Percentiles rank a stretch among this genome's conserved stretches.
Evolutionary conservation across 768 basidiomycete genomes (phyloP).

Genomic region (Phlebiopsis flavidoalba): DNA sequence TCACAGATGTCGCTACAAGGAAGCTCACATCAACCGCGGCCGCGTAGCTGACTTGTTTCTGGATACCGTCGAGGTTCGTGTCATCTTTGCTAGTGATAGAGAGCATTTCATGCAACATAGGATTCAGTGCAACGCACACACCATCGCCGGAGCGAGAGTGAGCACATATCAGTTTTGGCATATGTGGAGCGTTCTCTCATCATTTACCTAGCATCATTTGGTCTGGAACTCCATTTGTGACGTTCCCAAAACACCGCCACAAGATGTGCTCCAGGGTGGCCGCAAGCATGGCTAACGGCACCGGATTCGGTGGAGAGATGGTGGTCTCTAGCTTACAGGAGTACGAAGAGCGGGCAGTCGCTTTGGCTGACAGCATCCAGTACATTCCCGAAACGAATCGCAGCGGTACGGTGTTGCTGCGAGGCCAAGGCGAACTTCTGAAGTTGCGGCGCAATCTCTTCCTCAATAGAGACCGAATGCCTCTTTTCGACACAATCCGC

Average conservation of each 20-base stretch:
- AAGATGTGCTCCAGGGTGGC: slow-evolving; percentile 50
- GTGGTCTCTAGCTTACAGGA: slow-evolving; percentile 36
- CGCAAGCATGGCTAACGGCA: slow-evolving; percentile 42
- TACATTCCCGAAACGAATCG: slow-evolving; percentile 16
- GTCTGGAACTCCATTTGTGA: slow-evolving; percentile 47
- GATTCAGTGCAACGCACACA: slow-evolving; percentile 46
- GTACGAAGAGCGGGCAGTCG: slow-evolving; percentile 42
- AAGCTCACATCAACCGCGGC: slow-evolving; percentile 38
- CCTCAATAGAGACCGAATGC: slow-evolving; percentile 34
- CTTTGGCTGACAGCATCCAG: slow-evolving; percentile 28
- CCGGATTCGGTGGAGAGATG: slow-evolving; percentile 44
- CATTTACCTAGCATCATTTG: slow-evolving; percentile 36
- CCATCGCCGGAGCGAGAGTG: slow-evolving; percentile 46
- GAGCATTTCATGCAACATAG: neutral
- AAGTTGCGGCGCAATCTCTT: slow-evolving; percentile 37
- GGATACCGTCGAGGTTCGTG: slow-evolving; percentile 45
- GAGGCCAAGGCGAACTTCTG: slow-evolving; percentile 31
- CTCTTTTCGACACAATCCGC: slow-evolving; percentile 43
- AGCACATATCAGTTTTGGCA: slow-evolving; percentile 10
- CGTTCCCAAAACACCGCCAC: slow-evolving; percentile 39
- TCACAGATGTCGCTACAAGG: slow-evolving; percentile 46
- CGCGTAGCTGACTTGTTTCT: slow-evolving; percentile 45
- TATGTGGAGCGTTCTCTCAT: neutral
- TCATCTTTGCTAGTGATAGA: neutral
- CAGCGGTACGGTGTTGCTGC: slow-evolving; percentile 14